Base-by-base conservation (phyloP, 441 rosid genomes). In the Corymbia citriodora region DNA sequence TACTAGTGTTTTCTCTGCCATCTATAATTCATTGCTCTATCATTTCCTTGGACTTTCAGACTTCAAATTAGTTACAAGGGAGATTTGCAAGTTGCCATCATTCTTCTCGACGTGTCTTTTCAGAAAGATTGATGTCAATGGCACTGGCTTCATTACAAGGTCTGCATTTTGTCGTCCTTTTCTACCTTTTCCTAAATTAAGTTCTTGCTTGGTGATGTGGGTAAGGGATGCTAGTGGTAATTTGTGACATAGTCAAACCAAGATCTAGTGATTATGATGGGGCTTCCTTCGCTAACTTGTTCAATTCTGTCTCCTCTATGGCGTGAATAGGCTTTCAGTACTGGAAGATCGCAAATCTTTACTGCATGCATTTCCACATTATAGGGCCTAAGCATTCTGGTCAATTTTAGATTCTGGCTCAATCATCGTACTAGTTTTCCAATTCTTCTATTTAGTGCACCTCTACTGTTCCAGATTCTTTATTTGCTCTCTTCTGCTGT, bases 31-130 rank as follows among this genome's bases (percentile, higher is more conserved):
- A 87, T 36, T 31, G 48, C 88, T 57, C 31, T 36, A 54, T 54
- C 19, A 57, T 88, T 63, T 61, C 48, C 31, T 81, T 88, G 50
- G 10, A 70, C 25, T 90, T n/a, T 59, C 91, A 90, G 91, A 88
- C 16, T 90, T 90, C 90, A 90, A 90, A 88, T 81, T 90, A 88
- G 85, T 90, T 10, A 88, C 91, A 8, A 90, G 90, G 74, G 91
- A 88, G 63, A 90, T 90, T 53, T 90, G 91, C 91, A 90, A 90
- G 90, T 74, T 90, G 85, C 91, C 91, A 90, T 90, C 88, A 27
- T 90, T 90, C 88, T 88, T 88, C 90, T 90, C 91, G 13, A 79
- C 90, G 2, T 82, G 85, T 55, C 83, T 90, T 55, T 90, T 90
- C 82, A 82, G 88, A 90, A 88, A 68, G 61, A 90, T 90, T 83